These are phyloP conservation scores for Escallonia herrerae DNA, from an alignment of 129 eudicot species.

Conservation along the genomic window DNA sequence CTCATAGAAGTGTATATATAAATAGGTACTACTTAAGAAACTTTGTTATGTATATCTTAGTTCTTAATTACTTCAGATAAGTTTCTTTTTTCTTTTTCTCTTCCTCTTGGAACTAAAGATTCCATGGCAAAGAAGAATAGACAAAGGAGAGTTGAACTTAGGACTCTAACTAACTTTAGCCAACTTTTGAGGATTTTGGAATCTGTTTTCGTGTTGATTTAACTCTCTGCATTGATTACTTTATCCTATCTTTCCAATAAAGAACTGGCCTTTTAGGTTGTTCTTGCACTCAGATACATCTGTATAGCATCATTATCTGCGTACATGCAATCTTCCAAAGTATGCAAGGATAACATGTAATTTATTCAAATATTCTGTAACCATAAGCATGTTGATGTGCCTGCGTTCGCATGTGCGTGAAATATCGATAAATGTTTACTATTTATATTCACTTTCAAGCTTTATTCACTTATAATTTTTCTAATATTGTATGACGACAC, in stretches of 20 bases:
- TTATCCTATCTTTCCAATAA: neutral
- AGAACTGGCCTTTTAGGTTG: neutral
- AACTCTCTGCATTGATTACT: neutral
- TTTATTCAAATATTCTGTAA: too few relatives aligned
- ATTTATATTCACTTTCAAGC: neutral
- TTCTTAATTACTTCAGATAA: too few relatives aligned
- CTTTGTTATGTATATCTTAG: neutral
- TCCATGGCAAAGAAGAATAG: constrained; percentile 6
- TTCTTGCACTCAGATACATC: neutral
- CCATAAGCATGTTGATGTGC: too few relatives aligned
- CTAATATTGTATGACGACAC: too few relatives aligned
- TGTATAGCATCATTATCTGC: neutral
- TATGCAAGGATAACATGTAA: neutral
- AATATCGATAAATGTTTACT: too few relatives aligned
- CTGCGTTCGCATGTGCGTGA: neutral
- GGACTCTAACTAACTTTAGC: neutral
- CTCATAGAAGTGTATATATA: too few relatives aligned
- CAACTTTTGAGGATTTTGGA: neutral
- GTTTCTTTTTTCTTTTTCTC: too few relatives aligned
- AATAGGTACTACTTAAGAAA: neutral
- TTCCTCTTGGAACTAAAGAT: constrained; percentile 1
- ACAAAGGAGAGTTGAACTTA: neutral
- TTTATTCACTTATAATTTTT: too few relatives aligned
- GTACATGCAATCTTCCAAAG: neutral
- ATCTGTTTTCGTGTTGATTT: constrained; percentile 3